These are phyloP conservation scores for Cystofilobasidium ferigula DNA, from an alignment of 768 basidiomycete genomes.

Conservation along the genomic window DNA sequence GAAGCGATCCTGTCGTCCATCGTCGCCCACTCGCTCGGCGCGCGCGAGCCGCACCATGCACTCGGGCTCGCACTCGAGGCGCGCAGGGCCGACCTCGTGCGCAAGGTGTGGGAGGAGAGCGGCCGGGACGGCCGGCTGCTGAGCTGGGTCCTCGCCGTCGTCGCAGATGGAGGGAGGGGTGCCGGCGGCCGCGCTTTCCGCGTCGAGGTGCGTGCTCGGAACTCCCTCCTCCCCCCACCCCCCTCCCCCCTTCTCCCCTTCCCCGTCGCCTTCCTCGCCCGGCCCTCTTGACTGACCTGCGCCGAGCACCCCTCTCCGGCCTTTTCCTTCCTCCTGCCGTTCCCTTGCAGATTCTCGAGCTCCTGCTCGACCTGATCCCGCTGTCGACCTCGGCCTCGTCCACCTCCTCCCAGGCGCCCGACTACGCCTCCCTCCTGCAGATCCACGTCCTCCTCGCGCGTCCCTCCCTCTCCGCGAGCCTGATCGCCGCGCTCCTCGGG, in stretches of 20 bases:
- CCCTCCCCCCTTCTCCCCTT: neutral
- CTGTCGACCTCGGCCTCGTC: constrained; percentile 46
- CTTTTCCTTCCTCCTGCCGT: neutral
- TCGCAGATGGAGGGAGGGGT: constrained; percentile 61
- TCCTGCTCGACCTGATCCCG: constrained; percentile 70
- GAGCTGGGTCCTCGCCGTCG: constrained; percentile 83
- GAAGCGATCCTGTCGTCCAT: constrained; percentile 80
- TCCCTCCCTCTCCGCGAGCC: constrained; percentile 61
- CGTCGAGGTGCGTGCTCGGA: neutral
- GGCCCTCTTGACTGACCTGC: too few species aligned
- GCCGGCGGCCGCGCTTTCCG: neutral
- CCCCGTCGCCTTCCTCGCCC: neutral
- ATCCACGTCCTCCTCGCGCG: constrained; percentile 80
- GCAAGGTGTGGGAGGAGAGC: constrained; percentile 60
- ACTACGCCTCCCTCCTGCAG: constrained; percentile 70
- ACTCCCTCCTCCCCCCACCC: neutral
- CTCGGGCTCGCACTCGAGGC: constrained; percentile 93
- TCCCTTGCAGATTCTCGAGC: constrained; percentile 38
- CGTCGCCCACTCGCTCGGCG: constrained; percentile 40
- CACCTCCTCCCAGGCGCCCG: constrained; percentile 36
- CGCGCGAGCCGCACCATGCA: constrained; percentile 47
- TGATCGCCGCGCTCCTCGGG: constrained; percentile 60
- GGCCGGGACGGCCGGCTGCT: constrained; percentile 61
- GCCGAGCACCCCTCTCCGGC: neutral
- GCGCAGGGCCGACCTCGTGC: constrained; percentile 72